Evolutionary conservation across 2,329 filamentous ascomycete species (phyloP), one percentile per base, ranked within the genome.

Genomic region (Fusarium begoniae): DNA sequence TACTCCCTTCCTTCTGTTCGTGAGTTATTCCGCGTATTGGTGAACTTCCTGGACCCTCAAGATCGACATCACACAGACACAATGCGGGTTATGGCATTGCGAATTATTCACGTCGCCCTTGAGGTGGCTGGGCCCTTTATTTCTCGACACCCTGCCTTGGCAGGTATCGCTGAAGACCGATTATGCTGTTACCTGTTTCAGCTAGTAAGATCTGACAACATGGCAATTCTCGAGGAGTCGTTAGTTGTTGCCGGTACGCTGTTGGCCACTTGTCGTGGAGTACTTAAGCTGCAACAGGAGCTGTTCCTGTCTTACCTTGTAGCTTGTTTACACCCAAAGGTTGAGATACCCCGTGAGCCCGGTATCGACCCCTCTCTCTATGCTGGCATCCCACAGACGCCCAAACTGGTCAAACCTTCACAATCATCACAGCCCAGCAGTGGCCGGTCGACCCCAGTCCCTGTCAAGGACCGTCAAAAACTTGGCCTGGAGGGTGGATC

Each of bases 71-170:
- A 98, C 81, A 97, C 95, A 6, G 96, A 99, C 80, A 92, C 94
- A 3, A 96, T 98, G 92, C 91, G 96, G 76, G 94, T 99, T 45
- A 99, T 99, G 95, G 96, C 96, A 24, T 85, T 99, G 74, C 91
- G 96, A 48, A 98, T 99, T 73, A 96, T 99, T 63, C 96, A 99
- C 81, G 96, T 99, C 50, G 96, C 96, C 4, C 89, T 99, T 28
- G 96, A 99, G 83, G 96, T 99, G 66, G 95, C 96, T 4, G 96
- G 96, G 0, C 96, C 96, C 8, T 97, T 95, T 13, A 98, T 99
- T 80, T 94, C 95, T 55, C 93, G 93, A 72, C 96, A 99, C 81
- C 95, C 96, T 11, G 94, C 93, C 66, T 85, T 99, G 58, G 95
- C 96, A 17, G 90, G 89, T 9, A 89, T 99, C 63, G 96, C 96